Percentiles rank a stretch among this genome's conserved stretches.
phyloP scores from a whole-genome alignment of 805 yeast species.

The Starmera quercuum region DNA sequence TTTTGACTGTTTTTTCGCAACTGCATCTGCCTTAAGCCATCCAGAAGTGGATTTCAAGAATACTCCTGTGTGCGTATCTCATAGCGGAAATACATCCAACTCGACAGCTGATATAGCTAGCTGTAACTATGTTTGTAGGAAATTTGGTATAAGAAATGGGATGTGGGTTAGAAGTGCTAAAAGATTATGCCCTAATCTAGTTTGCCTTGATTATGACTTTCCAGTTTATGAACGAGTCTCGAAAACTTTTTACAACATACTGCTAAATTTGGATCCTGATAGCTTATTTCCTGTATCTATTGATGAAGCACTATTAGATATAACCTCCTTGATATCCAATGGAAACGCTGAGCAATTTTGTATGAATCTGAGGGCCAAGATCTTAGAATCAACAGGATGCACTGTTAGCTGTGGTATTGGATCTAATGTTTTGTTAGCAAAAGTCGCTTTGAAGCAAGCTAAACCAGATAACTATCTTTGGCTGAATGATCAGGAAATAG shows the following conservation, averaged over 20 bases:
- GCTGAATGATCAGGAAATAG: constrained; percentile 25
- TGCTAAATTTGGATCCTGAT: constrained; percentile 35
- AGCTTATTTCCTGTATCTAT: constrained; percentile 68
- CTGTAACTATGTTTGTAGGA: constrained; percentile 83
- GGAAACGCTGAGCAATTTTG: constrained; percentile 20
- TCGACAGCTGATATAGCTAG: constrained; percentile 78
- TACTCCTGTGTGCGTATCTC: constrained; percentile 56
- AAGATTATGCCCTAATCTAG: constrained; percentile 55
- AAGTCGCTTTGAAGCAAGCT: constrained; percentile 61
- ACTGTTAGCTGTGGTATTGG: constrained; percentile 79
- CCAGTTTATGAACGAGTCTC: constrained; percentile 63
- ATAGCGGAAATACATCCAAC: constrained; percentile 29
- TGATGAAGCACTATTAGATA: constrained; percentile 84
- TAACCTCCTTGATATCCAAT: constrained; percentile 28
- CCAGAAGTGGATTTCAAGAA: constrained; percentile 41
- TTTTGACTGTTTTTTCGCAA: constrained; percentile 90
- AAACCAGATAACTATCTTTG: constrained; percentile 60
- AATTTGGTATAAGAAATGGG: constrained; percentile 75
- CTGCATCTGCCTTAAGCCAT: constrained; percentile 60
- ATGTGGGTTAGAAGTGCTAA: constrained; percentile 79
- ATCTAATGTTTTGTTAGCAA: constrained; percentile 66
- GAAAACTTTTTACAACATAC: constrained; percentile 49
- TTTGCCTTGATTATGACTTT: constrained; percentile 66
- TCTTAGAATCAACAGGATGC: constrained; percentile 45
- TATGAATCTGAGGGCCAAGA: constrained; percentile 23